Evolutionary conservation across 176 grass and related monocot species (phyloP).

Genomic region (Cymbopogon citratus): DNA sequence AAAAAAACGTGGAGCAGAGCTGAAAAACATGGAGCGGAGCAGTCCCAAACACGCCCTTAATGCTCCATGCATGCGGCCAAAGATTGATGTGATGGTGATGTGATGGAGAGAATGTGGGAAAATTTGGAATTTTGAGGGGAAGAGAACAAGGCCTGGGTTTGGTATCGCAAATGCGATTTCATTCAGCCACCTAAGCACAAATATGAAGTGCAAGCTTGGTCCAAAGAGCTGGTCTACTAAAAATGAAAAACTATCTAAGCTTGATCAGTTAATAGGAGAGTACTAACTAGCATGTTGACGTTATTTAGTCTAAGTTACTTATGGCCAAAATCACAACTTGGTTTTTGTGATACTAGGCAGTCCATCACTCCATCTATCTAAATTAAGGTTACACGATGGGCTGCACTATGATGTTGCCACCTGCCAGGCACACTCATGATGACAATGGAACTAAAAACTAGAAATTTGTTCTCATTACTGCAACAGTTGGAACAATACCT

Average conservation of each 20-base stretch:
- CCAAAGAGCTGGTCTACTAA: background rate
- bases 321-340: background rate
- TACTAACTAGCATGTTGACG: conserved; percentile 10
- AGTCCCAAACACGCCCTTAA: too few relatives aligned
- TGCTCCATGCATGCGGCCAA: too few relatives aligned
- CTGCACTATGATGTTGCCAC: background rate
- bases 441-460: background rate
- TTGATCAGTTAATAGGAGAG: background rate
- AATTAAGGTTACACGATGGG: background rate
- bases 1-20: too few relatives aligned
- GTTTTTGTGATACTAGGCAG: background rate
- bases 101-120: too few relatives aligned
- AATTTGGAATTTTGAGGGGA: too few relatives aligned
- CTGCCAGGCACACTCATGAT: background rate
- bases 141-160: too few relatives aligned
- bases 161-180: background rate
- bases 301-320: background rate
- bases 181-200: background rate
- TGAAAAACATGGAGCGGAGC: too few relatives aligned
- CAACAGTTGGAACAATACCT: background rate
- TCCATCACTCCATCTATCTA: background rate
- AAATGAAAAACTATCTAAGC: background rate
- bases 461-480: background rate
- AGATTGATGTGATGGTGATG: too few relatives aligned
- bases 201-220: background rate